Evolutionary conservation across 73 alveolate species (phyloP).

Genomic region (Loxodes magnus): DNA sequence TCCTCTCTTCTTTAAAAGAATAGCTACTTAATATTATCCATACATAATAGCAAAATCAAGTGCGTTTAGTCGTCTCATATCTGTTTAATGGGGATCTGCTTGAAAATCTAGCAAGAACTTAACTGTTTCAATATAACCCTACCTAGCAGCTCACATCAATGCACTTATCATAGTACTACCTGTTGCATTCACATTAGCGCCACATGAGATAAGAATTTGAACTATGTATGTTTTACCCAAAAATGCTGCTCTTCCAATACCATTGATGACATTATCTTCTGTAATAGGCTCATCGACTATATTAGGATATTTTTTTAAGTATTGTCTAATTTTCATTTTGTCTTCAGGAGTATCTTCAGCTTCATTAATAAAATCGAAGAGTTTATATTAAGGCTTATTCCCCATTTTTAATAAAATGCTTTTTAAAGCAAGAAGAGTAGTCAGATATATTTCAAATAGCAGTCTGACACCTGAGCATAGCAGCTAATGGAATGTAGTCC

Average conservation of each 20-base stretch:
- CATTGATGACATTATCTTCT: conserved; percentile 1
- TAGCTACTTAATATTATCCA: neutral
- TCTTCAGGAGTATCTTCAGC: no score
- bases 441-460: no score
- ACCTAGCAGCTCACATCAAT: conserved; percentile 11
- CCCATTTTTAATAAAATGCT: no score
- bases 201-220: neutral
- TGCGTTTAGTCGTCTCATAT: neutral
- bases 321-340: no score
- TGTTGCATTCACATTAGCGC: conserved; percentile 1
- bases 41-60: conserved; percentile 11
- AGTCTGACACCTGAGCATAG: no score
- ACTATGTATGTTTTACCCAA: neutral
- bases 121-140: conserved; percentile 3
- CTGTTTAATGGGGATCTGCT: neutral
- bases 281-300: conserved; percentile 7
- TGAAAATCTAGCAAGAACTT: neutral
- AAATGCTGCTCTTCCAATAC: conserved; percentile 11
- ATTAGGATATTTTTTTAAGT: neutral
- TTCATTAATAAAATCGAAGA: no score
- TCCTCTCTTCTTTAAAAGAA: neutral
- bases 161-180: conserved; percentile 1
- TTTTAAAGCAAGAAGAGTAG: no score
- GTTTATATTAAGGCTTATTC: no score
- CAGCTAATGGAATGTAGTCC: no score